Conservation (phyloP, 192 early-diverging fungal genomes). For the Umbelopsis sp. region DNA sequence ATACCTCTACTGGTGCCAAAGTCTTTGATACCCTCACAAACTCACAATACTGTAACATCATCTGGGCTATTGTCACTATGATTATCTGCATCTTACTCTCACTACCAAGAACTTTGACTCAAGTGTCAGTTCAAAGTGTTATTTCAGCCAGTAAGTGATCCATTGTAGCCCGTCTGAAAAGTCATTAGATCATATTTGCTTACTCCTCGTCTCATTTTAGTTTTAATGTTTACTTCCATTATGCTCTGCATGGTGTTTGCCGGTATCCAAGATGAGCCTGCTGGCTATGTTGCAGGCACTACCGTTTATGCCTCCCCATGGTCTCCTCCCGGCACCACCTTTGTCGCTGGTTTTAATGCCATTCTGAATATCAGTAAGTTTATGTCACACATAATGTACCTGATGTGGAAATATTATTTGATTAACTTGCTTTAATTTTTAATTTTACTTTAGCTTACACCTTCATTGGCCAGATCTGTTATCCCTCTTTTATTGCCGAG, state of each 20-base stretch:
- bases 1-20: constrained; percentile 10
- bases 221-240: constrained; percentile 19
- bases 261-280: background rate
- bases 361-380: constrained; percentile 9
- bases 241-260: constrained; percentile 16
- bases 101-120: constrained; percentile 2
- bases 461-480: constrained; percentile 16
- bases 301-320: constrained; percentile 30
- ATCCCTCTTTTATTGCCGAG: constrained; percentile 9
- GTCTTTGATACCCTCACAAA: constrained; percentile 6
- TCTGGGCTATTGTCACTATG: constrained; percentile 15
- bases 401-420: background rate
- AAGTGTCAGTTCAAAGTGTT: constrained; percentile 8
- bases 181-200: background rate
- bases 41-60: constrained; percentile 9
- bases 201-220: background rate
- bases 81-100: constrained; percentile 7
- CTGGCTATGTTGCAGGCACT: constrained; percentile 5
- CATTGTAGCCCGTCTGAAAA: background rate
- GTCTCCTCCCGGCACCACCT: constrained; percentile 49
- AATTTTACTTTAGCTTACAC: background rate
- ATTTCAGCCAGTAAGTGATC: constrained; percentile 18
- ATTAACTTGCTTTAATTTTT: too few species aligned
- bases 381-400: too few species aligned
- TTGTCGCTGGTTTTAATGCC: constrained; percentile 49